These are phyloP conservation scores for Suillus tomentosus DNA, from an alignment of 768 basidiomycete species.

Conservation along the genomic window DNA sequence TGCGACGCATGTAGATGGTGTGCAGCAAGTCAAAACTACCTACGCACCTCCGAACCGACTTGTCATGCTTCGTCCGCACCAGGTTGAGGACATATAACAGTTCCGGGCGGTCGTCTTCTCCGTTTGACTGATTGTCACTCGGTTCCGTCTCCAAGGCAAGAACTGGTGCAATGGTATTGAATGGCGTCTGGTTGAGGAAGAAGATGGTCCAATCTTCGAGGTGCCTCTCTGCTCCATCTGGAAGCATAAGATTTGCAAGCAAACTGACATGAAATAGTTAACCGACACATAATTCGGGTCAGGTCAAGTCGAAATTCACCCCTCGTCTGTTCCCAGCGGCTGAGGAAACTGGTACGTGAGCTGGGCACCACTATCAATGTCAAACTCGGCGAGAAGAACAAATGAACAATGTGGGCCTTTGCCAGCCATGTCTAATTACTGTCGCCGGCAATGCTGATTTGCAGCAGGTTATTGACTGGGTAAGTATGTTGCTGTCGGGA, in stretches of 20 bases:
- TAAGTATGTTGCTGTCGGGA: not conserved
- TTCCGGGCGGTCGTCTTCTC: constrained; percentile 40
- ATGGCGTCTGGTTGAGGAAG: constrained; percentile 92
- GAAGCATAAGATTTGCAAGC: constrained; percentile 96
- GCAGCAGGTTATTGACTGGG: not conserved
- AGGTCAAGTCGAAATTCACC: constrained; percentile 50
- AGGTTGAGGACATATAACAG: constrained; percentile 88
- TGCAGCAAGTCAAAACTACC: constrained; percentile 9
- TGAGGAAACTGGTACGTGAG: constrained; percentile 96
- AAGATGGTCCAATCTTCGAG: constrained; percentile 98
- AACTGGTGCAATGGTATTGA: constrained; percentile 84
- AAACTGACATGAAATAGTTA: constrained; percentile 50
- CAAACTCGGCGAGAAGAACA: constrained; percentile 97
- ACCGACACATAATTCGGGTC: constrained; percentile 3
- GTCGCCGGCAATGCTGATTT: constrained; percentile 1
- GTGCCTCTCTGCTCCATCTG: constrained; percentile 95
- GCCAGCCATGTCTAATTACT: constrained; percentile 47
- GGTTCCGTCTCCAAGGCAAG: constrained; percentile 64
- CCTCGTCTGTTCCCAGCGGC: constrained; percentile 91
- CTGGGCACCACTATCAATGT: constrained; percentile 92
- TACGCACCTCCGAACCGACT: constrained; percentile 70
- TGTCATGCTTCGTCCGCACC: constrained; percentile 90
- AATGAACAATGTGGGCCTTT: constrained; percentile 84
- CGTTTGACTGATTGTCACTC: constrained; percentile 29
- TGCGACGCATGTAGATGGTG: constrained; percentile 6